Evolutionary conservation across 177 flowering plant genomes (phyloP).

Genomic region (Tripterygium wilfordii): DNA sequence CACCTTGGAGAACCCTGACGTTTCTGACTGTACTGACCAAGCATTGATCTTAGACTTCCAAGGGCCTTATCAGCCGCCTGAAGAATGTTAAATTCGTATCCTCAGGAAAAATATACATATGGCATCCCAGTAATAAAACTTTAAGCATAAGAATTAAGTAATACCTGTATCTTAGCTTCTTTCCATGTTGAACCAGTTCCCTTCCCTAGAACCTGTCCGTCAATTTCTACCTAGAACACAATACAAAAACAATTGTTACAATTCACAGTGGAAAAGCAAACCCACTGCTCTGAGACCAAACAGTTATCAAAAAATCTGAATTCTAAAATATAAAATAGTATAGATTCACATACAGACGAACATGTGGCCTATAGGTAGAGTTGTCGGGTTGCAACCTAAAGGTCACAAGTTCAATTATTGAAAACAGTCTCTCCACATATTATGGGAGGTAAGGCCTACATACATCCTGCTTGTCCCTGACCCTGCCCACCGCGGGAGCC

Average conservation of each 20-base stretch:
- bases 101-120: slow-evolving; percentile 4
- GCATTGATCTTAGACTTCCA: slow-evolving; percentile 42
- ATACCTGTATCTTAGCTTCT: slow-evolving; percentile 85
- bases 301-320: too few relatives aligned
- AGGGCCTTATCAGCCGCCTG: slow-evolving; percentile 94
- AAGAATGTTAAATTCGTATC: too few relatives aligned
- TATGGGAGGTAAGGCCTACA: too few relatives aligned
- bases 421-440: too few relatives aligned
- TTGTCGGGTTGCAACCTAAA: too few relatives aligned
- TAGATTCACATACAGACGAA: too few relatives aligned
- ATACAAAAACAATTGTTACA: neutral
- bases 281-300: too few relatives aligned
- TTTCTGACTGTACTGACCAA: slow-evolving; percentile 42
- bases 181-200: slow-evolving; percentile 85
- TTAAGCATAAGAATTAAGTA: neutral
- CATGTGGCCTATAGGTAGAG: too few relatives aligned
- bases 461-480: too few relatives aligned
- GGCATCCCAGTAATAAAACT: neutral
- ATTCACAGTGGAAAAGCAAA: neutral
- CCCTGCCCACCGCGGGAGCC: too few relatives aligned
- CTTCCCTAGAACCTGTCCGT: slow-evolving; percentile 70
- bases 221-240: slow-evolving; percentile 65
- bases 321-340: too few relatives aligned
- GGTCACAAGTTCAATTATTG: too few relatives aligned
- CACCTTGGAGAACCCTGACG: slow-evolving; percentile 77